Evolutionary conservation across 768 basidiomycete species (phyloP).

Genomic region (Pleurotus djamor): DNA sequence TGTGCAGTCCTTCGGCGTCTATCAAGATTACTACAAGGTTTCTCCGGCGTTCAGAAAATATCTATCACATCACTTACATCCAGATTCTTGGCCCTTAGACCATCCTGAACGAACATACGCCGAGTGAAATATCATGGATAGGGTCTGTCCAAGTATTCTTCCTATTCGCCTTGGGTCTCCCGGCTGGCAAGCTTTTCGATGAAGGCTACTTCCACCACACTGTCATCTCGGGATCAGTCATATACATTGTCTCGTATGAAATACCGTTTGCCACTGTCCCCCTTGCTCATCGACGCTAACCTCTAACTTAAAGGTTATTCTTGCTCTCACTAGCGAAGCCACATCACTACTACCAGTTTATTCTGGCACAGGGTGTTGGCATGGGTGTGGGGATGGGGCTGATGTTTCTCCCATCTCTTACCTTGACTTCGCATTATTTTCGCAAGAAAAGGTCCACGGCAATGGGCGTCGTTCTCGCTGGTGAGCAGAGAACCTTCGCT

Average conservation of each 20-base stretch:
- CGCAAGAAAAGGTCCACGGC: constrained; percentile 43
- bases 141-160: constrained; percentile 50
- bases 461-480: constrained; percentile 54
- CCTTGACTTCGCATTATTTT: constrained; percentile 56
- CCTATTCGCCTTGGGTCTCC: constrained; percentile 41
- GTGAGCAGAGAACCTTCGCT: constrained; percentile 17
- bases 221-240: constrained; percentile 30
- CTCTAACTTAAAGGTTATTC: constrained; percentile 31
- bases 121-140: constrained; percentile 48
- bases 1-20: constrained; percentile 49
- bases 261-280: background rate
- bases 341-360: constrained; percentile 47
- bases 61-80: constrained; percentile 7
- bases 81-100: constrained; percentile 7
- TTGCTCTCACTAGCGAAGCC: constrained; percentile 49
- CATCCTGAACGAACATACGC: constrained; percentile 29
- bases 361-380: constrained; percentile 54
- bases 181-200: constrained; percentile 44
- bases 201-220: constrained; percentile 47
- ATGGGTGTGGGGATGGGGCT: constrained; percentile 57
- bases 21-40: constrained; percentile 51
- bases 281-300: background rate
- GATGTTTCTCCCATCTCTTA: constrained; percentile 50
- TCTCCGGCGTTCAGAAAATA: constrained; percentile 8
- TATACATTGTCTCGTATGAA: constrained; percentile 42